A percentile compares a stretch with the other conserved stretches of the same genome.
phyloP scores from a whole-genome alignment of 2,329 filamentous ascomycete species.

The Furcasterigmium sp. region DNA sequence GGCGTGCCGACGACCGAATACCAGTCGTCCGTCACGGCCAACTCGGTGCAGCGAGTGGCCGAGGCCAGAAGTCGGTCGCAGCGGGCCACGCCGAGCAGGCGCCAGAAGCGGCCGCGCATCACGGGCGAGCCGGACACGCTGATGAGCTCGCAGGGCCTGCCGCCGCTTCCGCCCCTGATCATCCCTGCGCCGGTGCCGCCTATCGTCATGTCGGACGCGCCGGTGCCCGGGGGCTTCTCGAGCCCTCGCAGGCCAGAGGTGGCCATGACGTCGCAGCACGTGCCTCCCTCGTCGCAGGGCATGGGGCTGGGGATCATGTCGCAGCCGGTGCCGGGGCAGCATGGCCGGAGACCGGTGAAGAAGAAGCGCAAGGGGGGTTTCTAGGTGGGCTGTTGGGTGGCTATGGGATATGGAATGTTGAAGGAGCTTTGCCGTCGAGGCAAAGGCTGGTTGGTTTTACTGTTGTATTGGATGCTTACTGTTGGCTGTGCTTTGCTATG shows the following conservation, averaged over 20 bases:
- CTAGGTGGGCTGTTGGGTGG: background rate
- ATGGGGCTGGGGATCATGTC: slow-evolving; percentile 29
- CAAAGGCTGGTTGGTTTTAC: too few relatives aligned
- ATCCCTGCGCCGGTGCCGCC: slow-evolving; percentile 4
- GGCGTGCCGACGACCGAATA: slow-evolving; percentile 28
- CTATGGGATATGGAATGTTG: background rate
- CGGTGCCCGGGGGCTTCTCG: slow-evolving; percentile 1
- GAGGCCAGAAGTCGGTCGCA: slow-evolving; percentile 25
- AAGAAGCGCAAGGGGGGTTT: slow-evolving; percentile 37
- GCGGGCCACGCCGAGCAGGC: slow-evolving; percentile 19
- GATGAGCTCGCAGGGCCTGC: slow-evolving; percentile 5
- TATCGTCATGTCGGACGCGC: slow-evolving; percentile 8
- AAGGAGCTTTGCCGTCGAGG: too few relatives aligned
- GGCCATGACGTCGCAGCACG: slow-evolving; percentile 13
- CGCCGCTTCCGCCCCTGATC: background rate
- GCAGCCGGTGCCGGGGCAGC: slow-evolving; percentile 37
- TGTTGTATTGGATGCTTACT: too few relatives aligned
- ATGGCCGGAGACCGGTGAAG: slow-evolving; percentile 37
- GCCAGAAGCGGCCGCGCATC: slow-evolving; percentile 6
- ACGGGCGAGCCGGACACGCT: background rate
- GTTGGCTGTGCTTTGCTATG: too few relatives aligned
- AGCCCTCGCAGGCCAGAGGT: background rate
- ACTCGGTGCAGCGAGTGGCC: slow-evolving; percentile 27
- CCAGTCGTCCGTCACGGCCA: slow-evolving; percentile 29
- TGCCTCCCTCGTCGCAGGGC: slow-evolving; percentile 23